These are phyloP conservation scores for Dothideomycetes sp. DNA, from an alignment of 2,329 filamentous ascomycete genomes.

Conservation along the genomic window DNA sequence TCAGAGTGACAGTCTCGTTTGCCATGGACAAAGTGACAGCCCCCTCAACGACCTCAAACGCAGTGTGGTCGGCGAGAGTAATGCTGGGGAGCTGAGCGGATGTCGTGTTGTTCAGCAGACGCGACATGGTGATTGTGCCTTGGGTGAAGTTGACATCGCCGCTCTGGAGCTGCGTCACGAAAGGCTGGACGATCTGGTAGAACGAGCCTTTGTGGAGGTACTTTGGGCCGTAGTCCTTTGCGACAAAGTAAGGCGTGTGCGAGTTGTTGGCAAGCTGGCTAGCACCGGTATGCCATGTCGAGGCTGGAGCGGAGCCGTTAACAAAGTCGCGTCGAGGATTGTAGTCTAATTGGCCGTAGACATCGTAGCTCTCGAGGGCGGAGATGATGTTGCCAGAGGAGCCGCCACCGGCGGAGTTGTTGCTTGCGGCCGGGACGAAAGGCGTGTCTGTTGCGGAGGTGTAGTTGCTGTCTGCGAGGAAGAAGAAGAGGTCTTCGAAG, in stretches of 20 bases:
- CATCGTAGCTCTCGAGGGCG: conserved; percentile 30
- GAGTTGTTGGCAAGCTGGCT: conserved; percentile 23
- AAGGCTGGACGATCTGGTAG: conserved; percentile 34
- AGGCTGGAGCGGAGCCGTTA: conserved; percentile 29
- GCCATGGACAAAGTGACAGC: neutral
- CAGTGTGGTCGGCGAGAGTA: conserved; percentile 15
- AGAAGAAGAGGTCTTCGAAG: conserved; percentile 32
- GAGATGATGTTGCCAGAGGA: conserved; percentile 23
- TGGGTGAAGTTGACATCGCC: conserved; percentile 32
- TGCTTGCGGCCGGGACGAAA: conserved; percentile 23
- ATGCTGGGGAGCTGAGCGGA: conserved; percentile 14
- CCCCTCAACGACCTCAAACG: conserved; percentile 6
- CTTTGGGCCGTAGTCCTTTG: conserved; percentile 36
- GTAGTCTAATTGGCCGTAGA: conserved; percentile 32
- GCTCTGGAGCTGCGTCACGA: conserved; percentile 27
- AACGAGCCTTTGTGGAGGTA: conserved; percentile 27
- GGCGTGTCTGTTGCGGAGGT: conserved; percentile 24
- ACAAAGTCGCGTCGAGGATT: conserved; percentile 28
- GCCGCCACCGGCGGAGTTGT: conserved; percentile 18
- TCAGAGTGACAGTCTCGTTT: neutral
- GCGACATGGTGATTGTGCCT: conserved; percentile 31
- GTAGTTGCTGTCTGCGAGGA: conserved; percentile 25
- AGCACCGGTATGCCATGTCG: conserved; percentile 27
- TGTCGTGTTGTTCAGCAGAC: conserved; percentile 13
- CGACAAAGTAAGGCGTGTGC: conserved; percentile 30